Conservation (phyloP, 345 rosid genomes). For the Noccaea bulbosa region DNA sequence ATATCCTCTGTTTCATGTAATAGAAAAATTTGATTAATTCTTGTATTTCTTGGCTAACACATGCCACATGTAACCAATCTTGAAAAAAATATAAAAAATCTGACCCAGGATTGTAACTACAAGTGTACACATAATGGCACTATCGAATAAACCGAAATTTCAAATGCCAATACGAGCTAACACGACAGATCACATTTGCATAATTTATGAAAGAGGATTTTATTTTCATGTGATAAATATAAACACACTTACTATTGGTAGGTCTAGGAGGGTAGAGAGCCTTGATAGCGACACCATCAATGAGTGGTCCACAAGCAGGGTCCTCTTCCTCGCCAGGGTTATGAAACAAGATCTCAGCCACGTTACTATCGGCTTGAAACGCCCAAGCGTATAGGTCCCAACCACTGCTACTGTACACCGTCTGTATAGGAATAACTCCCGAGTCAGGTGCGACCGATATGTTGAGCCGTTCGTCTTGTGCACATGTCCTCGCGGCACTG, state of each 20-base stretch:
- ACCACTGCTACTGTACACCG: conserved; percentile 75
- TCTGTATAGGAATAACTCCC: conserved; percentile 80
- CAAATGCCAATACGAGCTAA: conserved; percentile 2
- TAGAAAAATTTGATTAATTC: not conserved
- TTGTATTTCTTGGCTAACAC: not conserved
- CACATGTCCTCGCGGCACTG: conserved; percentile 89
- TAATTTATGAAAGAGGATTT: not conserved
- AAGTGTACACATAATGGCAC: not conserved
- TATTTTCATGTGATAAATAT: not conserved
- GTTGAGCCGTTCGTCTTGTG: conserved; percentile 82
- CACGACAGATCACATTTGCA: not conserved
- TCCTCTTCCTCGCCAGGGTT: conserved; percentile 90
- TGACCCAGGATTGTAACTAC: not conserved
- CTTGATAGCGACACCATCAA: conserved; percentile 73
- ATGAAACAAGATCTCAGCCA: conserved; percentile 63
- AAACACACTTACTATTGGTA: conserved; percentile 52
- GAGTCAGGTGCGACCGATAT: conserved; percentile 79
- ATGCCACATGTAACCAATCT: not conserved
- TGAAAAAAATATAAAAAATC: not conserved
- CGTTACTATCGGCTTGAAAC: conserved; percentile 53
- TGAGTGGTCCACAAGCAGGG: conserved; percentile 86
- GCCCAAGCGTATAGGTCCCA: conserved; percentile 94
- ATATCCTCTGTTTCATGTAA: conserved; percentile 55
- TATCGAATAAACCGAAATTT: not conserved
- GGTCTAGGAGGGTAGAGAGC: conserved; percentile 64